These are phyloP conservation scores for Styphnolobium japonicum DNA, from an alignment of 306 rosid genomes.

Conservation along the genomic window DNA sequence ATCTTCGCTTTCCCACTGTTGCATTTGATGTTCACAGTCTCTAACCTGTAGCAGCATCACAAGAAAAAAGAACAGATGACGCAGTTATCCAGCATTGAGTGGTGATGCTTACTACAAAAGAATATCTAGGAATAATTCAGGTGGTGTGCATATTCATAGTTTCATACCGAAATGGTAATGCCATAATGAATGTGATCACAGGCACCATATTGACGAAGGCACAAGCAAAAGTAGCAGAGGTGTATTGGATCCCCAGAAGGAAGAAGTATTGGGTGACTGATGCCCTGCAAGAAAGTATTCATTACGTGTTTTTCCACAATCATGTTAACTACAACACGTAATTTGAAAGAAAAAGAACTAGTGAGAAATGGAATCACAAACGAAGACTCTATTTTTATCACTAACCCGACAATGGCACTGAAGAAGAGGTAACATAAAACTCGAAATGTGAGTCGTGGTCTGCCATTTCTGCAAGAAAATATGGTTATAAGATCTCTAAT, in stretches of 20 bases:
- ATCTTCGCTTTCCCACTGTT: conserved; percentile 63
- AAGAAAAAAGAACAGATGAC: neutral
- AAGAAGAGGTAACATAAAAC: conserved; percentile 71
- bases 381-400: neutral
- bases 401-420: conserved; percentile 88
- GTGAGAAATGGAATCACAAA: neutral
- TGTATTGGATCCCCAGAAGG: conserved; percentile 69
- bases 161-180: conserved; percentile 65
- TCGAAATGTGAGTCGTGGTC: conserved; percentile 60
- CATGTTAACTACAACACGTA: too few relatives aligned
- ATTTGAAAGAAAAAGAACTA: neutral
- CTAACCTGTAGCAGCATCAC: conserved; percentile 35
- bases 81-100: neutral
- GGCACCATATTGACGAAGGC: conserved; percentile 74
- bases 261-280: conserved; percentile 63
- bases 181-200: conserved; percentile 61
- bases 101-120: neutral
- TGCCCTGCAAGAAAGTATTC: conserved; percentile 30
- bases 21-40: conserved; percentile 52
- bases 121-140: neutral
- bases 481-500: neutral
- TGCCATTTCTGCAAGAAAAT: conserved; percentile 55
- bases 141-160: neutral
- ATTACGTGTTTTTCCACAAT: neutral
- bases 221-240: conserved; percentile 69